Conservation (phyloP, 306 rosid genomes). For the Spatholobus suberectus region DNA sequence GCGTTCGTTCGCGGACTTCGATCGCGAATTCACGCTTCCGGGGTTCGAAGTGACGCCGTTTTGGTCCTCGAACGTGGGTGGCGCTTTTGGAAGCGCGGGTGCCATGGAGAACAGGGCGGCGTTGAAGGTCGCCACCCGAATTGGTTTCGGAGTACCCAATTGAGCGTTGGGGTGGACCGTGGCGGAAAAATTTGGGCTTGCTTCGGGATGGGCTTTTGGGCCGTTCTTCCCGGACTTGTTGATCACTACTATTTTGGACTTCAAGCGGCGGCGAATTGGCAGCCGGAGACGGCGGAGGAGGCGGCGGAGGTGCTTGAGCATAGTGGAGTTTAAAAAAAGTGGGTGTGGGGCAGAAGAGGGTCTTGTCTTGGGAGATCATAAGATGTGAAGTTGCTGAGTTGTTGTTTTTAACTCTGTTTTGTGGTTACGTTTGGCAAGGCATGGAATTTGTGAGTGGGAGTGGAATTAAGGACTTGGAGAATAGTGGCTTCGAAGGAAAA, state of each 20-base stretch:
- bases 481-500: slow-evolving; percentile 44
- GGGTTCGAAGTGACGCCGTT: slow-evolving; percentile 35
- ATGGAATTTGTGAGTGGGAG: slow-evolving; percentile 33
- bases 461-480: background rate
- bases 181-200: slow-evolving; percentile 44
- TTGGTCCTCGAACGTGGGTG: slow-evolving; percentile 35
- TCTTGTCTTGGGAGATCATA: slow-evolving; percentile 35
- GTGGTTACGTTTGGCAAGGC: slow-evolving; percentile 33
- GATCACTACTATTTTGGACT: slow-evolving; percentile 55
- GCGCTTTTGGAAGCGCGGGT: slow-evolving; percentile 66
- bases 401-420: slow-evolving; percentile 39
- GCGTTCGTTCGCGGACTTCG: slow-evolving; percentile 56
- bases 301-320: slow-evolving; percentile 73
- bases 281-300: slow-evolving; percentile 68
- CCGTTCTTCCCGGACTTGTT: slow-evolving; percentile 45
- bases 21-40: slow-evolving; percentile 20
- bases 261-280: slow-evolving; percentile 58
- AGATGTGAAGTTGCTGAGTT: slow-evolving; percentile 20
- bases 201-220: slow-evolving; percentile 46
- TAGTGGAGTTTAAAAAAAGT: slow-evolving; percentile 42
- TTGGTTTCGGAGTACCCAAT: slow-evolving; percentile 36
- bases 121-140: slow-evolving; percentile 85
- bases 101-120: slow-evolving; percentile 99
- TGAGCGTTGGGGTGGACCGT: slow-evolving; percentile 62
- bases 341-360: slow-evolving; percentile 13